These are phyloP conservation scores for Sphagnum tenellum DNA, from an alignment of 225 moss, liverwort and hornwort genomes.

Conservation along the genomic window DNA sequence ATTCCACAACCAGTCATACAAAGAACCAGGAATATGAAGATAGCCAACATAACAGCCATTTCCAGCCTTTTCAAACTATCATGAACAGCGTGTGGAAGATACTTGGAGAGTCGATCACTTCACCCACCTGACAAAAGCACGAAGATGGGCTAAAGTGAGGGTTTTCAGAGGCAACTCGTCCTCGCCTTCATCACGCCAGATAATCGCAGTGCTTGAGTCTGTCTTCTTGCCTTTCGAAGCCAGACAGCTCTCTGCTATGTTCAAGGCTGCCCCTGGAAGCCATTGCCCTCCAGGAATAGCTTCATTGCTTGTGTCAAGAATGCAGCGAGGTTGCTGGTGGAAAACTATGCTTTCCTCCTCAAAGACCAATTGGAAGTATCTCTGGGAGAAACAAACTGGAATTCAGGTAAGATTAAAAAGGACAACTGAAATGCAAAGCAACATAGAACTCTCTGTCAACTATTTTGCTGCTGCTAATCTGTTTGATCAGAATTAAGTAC, in stretches of 20 bases:
- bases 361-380: conserved; percentile 12
- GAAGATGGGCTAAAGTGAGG: conserved; percentile 51
- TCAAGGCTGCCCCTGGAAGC: conserved; percentile 73
- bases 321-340: conserved; percentile 44
- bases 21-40: neutral
- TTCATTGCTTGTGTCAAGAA: conserved; percentile 32
- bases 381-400: neutral
- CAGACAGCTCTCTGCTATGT: conserved; percentile 76
- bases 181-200: conserved; percentile 78
- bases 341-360: conserved; percentile 51
- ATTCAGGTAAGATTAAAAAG: neutral
- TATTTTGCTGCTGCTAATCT: neutral
- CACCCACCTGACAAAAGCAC: conserved; percentile 48
- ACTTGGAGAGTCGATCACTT: neutral
- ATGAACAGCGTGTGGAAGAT: neutral
- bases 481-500: too few relatives aligned
- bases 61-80: neutral
- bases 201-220: conserved; percentile 46
- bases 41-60: neutral
- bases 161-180: conserved; percentile 53
- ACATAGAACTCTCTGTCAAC: neutral
- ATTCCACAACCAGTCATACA: neutral
- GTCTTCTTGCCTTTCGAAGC: conserved; percentile 38
- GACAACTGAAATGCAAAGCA: neutral
- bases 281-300: conserved; percentile 69